phyloP scores from a whole-genome alignment of 2,329 filamentous ascomycete species.

The Colletotrichum australisinense region DNA sequence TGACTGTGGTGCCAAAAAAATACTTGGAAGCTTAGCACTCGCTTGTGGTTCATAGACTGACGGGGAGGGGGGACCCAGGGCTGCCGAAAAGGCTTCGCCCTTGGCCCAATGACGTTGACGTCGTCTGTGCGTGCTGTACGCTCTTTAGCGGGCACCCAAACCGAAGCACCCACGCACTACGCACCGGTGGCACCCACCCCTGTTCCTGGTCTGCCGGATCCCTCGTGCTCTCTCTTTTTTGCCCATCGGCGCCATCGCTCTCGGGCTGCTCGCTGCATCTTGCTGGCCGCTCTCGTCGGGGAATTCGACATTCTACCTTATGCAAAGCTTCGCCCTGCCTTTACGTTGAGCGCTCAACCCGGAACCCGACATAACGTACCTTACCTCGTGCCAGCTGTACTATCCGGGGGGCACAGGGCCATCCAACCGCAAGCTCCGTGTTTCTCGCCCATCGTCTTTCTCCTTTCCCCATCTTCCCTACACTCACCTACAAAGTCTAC shows the following conservation, averaged over 20 bases:
- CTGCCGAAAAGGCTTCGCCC: neutral
- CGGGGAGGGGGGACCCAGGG: neutral
- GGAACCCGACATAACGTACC: slow-evolving; percentile 1
- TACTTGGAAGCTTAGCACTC: neutral
- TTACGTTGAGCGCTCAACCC: neutral
- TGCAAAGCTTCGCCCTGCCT: neutral
- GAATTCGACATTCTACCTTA: neutral
- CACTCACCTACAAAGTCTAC: too few species aligned
- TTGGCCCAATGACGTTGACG: slow-evolving; percentile 23
- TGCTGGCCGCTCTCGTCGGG: neutral
- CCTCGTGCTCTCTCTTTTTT: slow-evolving; percentile 22
- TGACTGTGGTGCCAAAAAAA: too few species aligned
- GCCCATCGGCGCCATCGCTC: slow-evolving; percentile 3
- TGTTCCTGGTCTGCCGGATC: slow-evolving; percentile 21
- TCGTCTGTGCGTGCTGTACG: slow-evolving; percentile 21
- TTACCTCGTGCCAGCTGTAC: neutral
- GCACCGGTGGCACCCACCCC: too few species aligned
- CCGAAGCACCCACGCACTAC: too few species aligned
- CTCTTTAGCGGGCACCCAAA: slow-evolving; percentile 14
- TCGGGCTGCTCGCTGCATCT: slow-evolving; percentile 26
- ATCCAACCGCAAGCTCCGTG: neutral
- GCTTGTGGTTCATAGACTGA: neutral
- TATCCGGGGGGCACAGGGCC: neutral
- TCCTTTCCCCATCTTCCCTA: neutral
- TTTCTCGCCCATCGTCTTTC: neutral